Conservation (phyloP, 2,329 filamentous ascomycete genomes). For the Magnaporthiopsis incrustans region DNA sequence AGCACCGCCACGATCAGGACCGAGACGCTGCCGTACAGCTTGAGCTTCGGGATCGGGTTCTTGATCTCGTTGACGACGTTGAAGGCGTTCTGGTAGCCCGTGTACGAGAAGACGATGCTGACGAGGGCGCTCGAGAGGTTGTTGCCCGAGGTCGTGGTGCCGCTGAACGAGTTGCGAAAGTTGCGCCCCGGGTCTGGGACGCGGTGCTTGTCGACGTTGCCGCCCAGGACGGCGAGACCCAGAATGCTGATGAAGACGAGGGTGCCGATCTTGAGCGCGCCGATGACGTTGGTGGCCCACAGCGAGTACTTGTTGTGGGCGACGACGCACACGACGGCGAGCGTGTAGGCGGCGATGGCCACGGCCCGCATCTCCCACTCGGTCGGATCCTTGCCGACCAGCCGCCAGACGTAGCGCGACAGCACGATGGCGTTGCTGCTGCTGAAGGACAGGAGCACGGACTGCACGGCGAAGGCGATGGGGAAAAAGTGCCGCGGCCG, state of each 20-base stretch:
- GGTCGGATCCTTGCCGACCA: conserved; percentile 39
- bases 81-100: conserved; percentile 51
- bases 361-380: conserved; percentile 62
- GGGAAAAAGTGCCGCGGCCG: conserved; percentile 57
- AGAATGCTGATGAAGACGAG: conserved; percentile 49
- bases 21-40: conserved; percentile 39
- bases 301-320: conserved; percentile 47
- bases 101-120: conserved; percentile 51
- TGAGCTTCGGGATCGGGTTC: conserved; percentile 50
- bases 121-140: conserved; percentile 50
- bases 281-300: conserved; percentile 43
- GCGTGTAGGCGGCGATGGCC: conserved; percentile 54
- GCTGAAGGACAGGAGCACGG: conserved; percentile 56
- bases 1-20: conserved; percentile 42
- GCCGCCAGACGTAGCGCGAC: conserved; percentile 54
- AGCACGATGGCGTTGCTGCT: conserved; percentile 59
- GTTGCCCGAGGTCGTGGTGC: conserved; percentile 32
- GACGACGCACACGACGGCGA: conserved; percentile 42
- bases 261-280: conserved; percentile 49
- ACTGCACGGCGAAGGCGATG: conserved; percentile 55
- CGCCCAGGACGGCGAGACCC: conserved; percentile 52
- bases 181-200: conserved; percentile 44
- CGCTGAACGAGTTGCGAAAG: conserved; percentile 46
- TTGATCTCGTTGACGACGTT: conserved; percentile 53
- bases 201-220: conserved; percentile 30